phyloP scores from a whole-genome alignment of 345 rosid genomes.

The Aethionema arabicum region DNA sequence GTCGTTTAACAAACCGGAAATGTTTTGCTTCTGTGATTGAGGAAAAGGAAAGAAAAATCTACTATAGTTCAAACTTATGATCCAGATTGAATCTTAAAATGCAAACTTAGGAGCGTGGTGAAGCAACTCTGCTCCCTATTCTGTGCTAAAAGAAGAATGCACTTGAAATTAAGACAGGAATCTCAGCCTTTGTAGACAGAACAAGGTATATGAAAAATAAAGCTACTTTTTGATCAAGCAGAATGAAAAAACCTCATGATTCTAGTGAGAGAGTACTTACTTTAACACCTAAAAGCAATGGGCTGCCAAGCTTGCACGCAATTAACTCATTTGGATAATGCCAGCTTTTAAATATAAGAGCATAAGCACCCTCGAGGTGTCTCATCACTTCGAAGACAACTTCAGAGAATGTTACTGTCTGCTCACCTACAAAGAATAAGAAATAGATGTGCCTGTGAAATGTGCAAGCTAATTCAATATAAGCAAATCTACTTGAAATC shows the following conservation, averaged over 20 bases:
- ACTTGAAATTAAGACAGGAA: too few relatives aligned
- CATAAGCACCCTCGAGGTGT: constrained; percentile 98
- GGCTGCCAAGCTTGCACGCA: constrained; percentile 97
- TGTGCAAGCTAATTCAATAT: background rate
- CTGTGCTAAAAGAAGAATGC: constrained; percentile 6
- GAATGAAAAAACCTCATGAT: constrained; percentile 18
- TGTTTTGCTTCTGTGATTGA: background rate
- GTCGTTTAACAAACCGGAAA: constrained; percentile 10
- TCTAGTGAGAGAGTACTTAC: constrained; percentile 46
- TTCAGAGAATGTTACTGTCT: constrained; percentile 72
- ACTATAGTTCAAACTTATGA: background rate
- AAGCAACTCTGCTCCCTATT: constrained; percentile 15
- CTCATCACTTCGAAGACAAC: constrained; percentile 96
- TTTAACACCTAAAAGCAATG: constrained; percentile 87
- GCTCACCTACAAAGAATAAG: constrained; percentile 54
- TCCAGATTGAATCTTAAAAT: constrained; percentile 3
- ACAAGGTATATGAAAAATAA: background rate
- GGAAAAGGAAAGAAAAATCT: constrained; percentile 3
- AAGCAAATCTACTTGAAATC: constrained; percentile 9
- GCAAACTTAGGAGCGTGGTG: background rate
- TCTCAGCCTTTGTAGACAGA: too few relatives aligned
- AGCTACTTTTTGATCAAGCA: background rate
- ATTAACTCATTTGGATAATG: constrained; percentile 94
- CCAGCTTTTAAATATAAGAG: constrained; percentile 87
- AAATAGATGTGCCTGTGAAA: background rate